Percentiles rank a stretch among this genome's conserved stretches.
phyloP scores from a whole-genome alignment of 306 rosid genomes.

The Begonia loranthoides region DNA sequence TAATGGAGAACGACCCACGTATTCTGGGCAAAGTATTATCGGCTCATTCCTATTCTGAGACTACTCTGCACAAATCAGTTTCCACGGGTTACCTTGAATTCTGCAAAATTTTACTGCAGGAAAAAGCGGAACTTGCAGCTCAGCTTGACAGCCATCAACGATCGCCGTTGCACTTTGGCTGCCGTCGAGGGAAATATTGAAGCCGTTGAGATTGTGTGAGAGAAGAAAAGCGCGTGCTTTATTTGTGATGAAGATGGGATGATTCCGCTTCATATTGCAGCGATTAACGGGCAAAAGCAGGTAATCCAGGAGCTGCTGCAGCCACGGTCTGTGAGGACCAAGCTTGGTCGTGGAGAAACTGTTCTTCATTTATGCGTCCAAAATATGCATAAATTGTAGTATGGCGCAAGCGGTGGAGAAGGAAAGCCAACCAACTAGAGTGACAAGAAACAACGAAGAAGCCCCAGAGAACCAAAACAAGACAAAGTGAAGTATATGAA shows the following conservation, averaged over 20 bases:
- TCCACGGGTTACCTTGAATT: too few relatives aligned
- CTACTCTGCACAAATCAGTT: too few relatives aligned
- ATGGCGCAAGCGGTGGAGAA: too few relatives aligned
- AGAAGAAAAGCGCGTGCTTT: conserved; percentile 1
- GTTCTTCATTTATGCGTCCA: background rate
- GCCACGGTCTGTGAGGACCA: conserved; percentile 1
- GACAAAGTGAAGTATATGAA: conserved; percentile 1
- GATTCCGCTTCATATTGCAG: conserved; percentile 5
- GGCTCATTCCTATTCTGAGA: too few relatives aligned
- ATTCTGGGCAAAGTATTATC: too few relatives aligned
- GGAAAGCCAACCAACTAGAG: conserved; percentile 1
- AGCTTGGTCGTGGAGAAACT: background rate
- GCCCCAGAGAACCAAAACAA: too few relatives aligned
- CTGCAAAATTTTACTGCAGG: too few relatives aligned
- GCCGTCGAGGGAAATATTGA: background rate
- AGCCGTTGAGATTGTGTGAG: conserved; percentile 1
- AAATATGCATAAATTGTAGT: background rate
- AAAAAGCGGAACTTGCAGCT: background rate
- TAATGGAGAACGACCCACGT: too few relatives aligned
- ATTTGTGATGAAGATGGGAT: background rate
- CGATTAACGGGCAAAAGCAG: background rate
- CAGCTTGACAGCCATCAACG: background rate
- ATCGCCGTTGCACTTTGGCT: conserved; percentile 1
- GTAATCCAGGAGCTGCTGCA: background rate
- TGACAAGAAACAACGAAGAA: background rate